Base-by-base conservation (phyloP, 106 monocot species). In the Acanthochlamys bracteata region DNA sequence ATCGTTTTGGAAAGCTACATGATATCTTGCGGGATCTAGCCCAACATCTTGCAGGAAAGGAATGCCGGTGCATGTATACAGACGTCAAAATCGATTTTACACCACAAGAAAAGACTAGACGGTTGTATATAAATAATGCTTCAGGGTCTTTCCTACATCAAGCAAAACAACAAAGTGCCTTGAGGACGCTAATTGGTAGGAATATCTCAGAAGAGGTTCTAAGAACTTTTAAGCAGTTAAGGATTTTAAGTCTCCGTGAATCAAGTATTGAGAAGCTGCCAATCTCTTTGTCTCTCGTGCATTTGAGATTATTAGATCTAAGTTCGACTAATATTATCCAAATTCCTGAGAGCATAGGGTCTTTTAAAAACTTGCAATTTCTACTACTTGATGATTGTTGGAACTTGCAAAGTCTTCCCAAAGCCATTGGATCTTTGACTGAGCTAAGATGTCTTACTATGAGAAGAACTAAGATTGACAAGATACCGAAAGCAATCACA, bases 291-390 rank as follows among this genome's bases (percentile, higher is more conserved):
- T 52, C 71, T 27, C 68, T 78, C 14, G 15, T 66, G 53, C 74
- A 74, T 66, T 45, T 78, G 67, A 74, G 74, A 39, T 75, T 61
- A 39, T 53, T 78, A 33, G 41, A 75, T 15, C 57, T 83, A 25
- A 70, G 74, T 42, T 3, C 9, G 3, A 67, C 74, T 19, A 52
- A n/a, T 6, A 65, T 83, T n/a, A 58, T 25, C 11, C 49, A 41
- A 12, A n/a, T 78, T n/a, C 83, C 83, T 7, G 78, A 83, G 7
- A 61, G 64, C 59, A 72, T 83, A 21, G 51, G 58, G n/a, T 9
- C 59, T 41, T 64, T 83, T 22, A 45, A 33, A 11, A 68, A 46
- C 52, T 68, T 83, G 7, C 67, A 71, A 54, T 68, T 45, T 55
- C 33, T 79, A 27, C 7, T 53, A 14, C 51, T 83, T 1, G 4